These are phyloP conservation scores for Ogataea allantospora DNA, from an alignment of 805 yeast genomes.

Conservation along the genomic window DNA sequence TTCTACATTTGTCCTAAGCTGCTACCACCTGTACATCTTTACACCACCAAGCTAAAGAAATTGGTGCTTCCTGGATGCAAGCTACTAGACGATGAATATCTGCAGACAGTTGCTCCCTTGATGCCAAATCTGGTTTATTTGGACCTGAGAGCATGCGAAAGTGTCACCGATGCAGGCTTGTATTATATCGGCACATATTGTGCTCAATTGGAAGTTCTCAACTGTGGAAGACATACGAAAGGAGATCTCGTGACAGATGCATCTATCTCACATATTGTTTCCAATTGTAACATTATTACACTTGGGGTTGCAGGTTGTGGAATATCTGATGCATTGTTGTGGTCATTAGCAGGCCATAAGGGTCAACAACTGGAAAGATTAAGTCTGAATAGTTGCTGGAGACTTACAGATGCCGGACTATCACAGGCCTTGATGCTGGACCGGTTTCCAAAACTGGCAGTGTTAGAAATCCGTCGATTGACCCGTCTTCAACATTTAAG, in stretches of 20 bases:
- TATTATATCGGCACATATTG: conserved; percentile 65
- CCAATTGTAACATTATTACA: conserved; percentile 59
- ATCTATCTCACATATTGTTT: conserved; percentile 57
- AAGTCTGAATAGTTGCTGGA: conserved; percentile 70
- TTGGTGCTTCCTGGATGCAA: conserved; percentile 72
- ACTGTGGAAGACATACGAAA: conserved; percentile 74
- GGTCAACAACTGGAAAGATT: conserved; percentile 53
- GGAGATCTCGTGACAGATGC: conserved; percentile 71
- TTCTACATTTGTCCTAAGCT: conserved; percentile 78
- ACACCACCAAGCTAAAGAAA: conserved; percentile 41
- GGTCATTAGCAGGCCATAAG: conserved; percentile 68
- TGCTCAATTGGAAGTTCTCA: conserved; percentile 53
- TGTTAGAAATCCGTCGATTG: conserved; percentile 73
- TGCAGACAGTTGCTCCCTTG: conserved; percentile 48
- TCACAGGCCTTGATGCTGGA: conserved; percentile 39
- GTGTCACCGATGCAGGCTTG: conserved; percentile 72
- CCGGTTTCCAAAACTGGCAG: conserved; percentile 59
- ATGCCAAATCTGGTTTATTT: conserved; percentile 62
- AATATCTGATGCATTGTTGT: conserved; percentile 70
- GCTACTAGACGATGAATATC: conserved; percentile 56
- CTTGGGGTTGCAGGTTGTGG: conserved; percentile 89
- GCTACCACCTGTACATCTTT: conserved; percentile 51
- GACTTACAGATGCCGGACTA: conserved; percentile 31
- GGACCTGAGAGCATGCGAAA: conserved; percentile 83
- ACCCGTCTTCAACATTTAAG: conserved; percentile 53